Evolutionary conservation across 1,284 basidiomycete species (phyloP).

Genomic region (Anthracocystis panici-leucophaei): DNA sequence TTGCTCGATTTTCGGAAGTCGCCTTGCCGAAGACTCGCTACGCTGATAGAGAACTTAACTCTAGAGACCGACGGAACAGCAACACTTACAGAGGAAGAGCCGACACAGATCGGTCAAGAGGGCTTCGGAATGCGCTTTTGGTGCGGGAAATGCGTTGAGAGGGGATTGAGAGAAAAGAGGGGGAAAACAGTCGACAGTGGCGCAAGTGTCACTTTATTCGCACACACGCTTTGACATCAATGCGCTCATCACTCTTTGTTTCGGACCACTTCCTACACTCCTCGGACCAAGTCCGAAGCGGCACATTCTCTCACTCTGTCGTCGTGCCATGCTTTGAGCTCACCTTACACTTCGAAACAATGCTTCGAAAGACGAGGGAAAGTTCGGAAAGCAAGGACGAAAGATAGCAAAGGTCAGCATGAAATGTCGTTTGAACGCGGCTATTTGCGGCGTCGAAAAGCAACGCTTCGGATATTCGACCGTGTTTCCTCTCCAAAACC

Average conservation of each 20-base stretch:
- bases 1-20: too few species aligned
- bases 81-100: background rate
- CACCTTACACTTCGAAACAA: background rate
- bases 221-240: background rate
- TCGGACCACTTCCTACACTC: conserved; percentile 8
- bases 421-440: conserved; percentile 10
- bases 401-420: background rate
- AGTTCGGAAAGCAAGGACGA: background rate
- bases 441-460: conserved; percentile 27
- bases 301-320: conserved; percentile 13
- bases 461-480: conserved; percentile 4
- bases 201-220: conserved; percentile 33
- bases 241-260: background rate
- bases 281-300: conserved; percentile 24
- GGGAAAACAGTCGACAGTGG: background rate
- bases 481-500: background rate
- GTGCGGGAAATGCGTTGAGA: conserved; percentile 1
- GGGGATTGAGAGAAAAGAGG: background rate
- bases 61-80: too few species aligned
- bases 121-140: background rate
- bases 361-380: background rate
- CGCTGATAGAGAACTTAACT: too few species aligned
- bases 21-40: too few species aligned
- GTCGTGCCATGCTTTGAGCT: background rate
- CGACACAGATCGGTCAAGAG: background rate